phyloP scores from a whole-genome alignment of 2,329 filamentous ascomycete genomes.

The Aspergillus luchuensis region DNA sequence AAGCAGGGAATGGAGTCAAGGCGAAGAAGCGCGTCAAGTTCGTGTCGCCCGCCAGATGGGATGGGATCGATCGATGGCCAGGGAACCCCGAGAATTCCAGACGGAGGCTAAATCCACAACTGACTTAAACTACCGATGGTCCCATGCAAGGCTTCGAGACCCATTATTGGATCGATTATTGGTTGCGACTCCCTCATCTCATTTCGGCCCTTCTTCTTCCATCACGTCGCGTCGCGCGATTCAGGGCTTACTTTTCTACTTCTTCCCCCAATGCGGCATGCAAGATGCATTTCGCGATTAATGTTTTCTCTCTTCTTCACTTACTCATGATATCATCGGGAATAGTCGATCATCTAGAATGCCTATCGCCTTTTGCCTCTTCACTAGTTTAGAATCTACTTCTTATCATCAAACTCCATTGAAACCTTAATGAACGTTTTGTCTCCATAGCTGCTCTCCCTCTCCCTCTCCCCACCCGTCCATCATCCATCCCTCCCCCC shows the following conservation, averaged over 20 bases:
- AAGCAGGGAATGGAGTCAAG: background rate
- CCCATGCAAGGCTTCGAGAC: conserved; percentile 1
- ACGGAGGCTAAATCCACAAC: background rate
- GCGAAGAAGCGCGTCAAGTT: conserved; percentile 16
- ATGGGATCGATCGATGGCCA: background rate
- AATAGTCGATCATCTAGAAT: background rate
- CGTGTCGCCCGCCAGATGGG: conserved; percentile 11
- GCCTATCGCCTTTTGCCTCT: background rate
- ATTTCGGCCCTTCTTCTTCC: background rate
- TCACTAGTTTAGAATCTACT: background rate
- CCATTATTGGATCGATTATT: conserved; percentile 9
- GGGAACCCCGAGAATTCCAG: conserved; percentile 1
- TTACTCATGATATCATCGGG: background rate
- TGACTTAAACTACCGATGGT: background rate
- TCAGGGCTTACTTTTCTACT: background rate
- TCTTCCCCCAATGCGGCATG: background rate
- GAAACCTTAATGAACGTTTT: conserved; percentile 2
- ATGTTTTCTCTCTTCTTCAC: background rate
- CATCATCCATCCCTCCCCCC: conserved; percentile 18
- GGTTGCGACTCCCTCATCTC: background rate
- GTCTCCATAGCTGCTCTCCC: background rate
- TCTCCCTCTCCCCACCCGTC: conserved; percentile 2
- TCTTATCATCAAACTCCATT: background rate
- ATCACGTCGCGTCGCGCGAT: conserved; percentile 6
- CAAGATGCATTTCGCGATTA: background rate